Percentiles rank a stretch among this genome's conserved stretches.
Evolutionary conservation across 2,329 filamentous ascomycete species (phyloP).

Genomic region (Coniochaeta hoffmannii): DNA sequence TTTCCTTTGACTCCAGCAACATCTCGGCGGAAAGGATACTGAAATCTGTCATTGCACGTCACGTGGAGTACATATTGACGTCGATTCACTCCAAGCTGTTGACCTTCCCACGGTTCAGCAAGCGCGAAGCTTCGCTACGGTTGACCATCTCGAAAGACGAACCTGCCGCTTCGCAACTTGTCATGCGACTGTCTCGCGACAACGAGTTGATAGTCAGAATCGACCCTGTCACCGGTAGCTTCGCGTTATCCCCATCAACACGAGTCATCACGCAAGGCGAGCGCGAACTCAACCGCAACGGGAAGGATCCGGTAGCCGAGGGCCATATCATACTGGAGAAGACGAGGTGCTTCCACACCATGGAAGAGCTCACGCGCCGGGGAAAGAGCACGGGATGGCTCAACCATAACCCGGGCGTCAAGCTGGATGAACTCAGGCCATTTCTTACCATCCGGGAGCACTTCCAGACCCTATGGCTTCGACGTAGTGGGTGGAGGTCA

Average conservation of each 20-base stretch:
- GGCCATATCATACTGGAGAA: constrained; percentile 50
- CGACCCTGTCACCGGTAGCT: constrained; percentile 71
- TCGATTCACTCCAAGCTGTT: constrained; percentile 55
- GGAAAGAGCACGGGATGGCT: constrained; percentile 61
- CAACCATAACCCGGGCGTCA: constrained; percentile 37
- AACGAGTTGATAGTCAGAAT: constrained; percentile 56
- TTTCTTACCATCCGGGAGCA: constrained; percentile 56
- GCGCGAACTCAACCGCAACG: constrained; percentile 51
- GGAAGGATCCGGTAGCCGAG: constrained; percentile 48
- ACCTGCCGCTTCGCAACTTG: constrained; percentile 60
- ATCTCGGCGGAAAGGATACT: constrained; percentile 71
- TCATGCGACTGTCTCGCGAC: constrained; percentile 60
- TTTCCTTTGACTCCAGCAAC: constrained; percentile 57
- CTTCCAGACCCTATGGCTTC: constrained; percentile 61
- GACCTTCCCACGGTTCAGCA: constrained; percentile 52
- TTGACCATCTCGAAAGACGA: constrained; percentile 52
- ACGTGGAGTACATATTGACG: constrained; percentile 65
- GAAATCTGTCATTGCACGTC: constrained; percentile 65
- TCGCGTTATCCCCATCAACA: constrained; percentile 61
- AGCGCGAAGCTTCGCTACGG: constrained; percentile 49
- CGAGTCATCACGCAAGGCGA: constrained; percentile 52
- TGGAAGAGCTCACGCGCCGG: constrained; percentile 53
- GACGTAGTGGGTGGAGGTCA: constrained; percentile 61
- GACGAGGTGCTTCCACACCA: constrained; percentile 53
- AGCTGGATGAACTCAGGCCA: constrained; percentile 48